A percentile compares a stretch with the other conserved stretches of the same genome.
phyloP scores from a whole-genome alignment of 129 eudicot genomes.

The Flaveria ramosissima region DNA sequence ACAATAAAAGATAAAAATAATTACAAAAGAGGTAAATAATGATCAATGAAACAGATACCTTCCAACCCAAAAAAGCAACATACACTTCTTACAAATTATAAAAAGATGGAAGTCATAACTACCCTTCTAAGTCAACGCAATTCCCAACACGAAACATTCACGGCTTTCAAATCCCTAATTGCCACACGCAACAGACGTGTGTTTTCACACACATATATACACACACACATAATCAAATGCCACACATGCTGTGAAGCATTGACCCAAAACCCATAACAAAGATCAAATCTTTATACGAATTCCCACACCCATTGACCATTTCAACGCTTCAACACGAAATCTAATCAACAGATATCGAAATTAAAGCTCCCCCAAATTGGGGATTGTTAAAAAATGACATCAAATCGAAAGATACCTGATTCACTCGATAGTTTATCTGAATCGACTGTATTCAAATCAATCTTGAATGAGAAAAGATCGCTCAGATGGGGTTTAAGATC shows the following conservation, averaged over 20 bases:
- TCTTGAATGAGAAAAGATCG: conserved; percentile 30
- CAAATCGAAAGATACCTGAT: conserved; percentile 25
- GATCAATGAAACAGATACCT: conserved; percentile 8
- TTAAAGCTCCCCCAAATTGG: conserved; percentile 24
- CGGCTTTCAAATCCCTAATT: conserved; percentile 39
- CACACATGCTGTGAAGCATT: conserved; percentile 3
- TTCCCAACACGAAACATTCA: conserved; percentile 38
- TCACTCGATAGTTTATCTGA: background rate
- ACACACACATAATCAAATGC: conserved; percentile 17
- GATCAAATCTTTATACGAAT: conserved; percentile 32
- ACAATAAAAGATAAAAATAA: conserved; percentile 6
- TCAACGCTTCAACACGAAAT: too few relatives aligned
- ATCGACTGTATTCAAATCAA: background rate
- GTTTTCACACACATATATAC: background rate
- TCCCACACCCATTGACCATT: background rate
- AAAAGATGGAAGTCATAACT: conserved; percentile 30
- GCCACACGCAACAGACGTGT: conserved; percentile 34
- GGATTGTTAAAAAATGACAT: conserved; percentile 1
- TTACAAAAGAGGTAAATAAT: conserved; percentile 9
- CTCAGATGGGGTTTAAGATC: conserved; percentile 31
- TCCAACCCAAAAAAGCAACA: conserved; percentile 19
- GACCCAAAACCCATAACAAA: conserved; percentile 27
- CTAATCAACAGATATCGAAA: background rate
- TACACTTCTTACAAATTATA: conserved; percentile 21
- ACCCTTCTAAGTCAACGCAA: conserved; percentile 40